These are phyloP conservation scores for Candida pseudoglaebosa DNA, from an alignment of 805 yeast species.

Conservation along the genomic window DNA sequence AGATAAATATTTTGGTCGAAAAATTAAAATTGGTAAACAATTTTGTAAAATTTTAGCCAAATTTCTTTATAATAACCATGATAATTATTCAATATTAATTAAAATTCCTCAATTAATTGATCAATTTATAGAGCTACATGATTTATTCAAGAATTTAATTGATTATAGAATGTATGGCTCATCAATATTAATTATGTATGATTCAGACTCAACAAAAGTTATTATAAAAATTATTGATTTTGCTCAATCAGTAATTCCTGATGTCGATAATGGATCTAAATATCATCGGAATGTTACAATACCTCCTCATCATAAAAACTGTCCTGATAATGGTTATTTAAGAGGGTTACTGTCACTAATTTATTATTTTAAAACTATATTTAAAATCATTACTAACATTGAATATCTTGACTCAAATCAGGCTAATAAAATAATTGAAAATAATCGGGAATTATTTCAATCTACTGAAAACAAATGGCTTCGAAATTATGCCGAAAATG, in stretches of 20 bases:
- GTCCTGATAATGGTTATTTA: slow-evolving; percentile 78
- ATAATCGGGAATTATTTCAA: slow-evolving; percentile 7
- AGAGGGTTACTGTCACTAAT: slow-evolving; percentile 75
- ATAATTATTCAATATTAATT: slow-evolving; percentile 51
- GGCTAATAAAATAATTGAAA: background rate
- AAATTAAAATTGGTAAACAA: slow-evolving; percentile 64
- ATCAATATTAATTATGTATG: slow-evolving; percentile 83
- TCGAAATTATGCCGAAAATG: slow-evolving; percentile 17
- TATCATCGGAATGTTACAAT: slow-evolving; percentile 31
- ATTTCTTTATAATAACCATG: slow-evolving; percentile 74
- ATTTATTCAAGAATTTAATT: slow-evolving; percentile 49
- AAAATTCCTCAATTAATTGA: slow-evolving; percentile 66
- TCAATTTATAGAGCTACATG: slow-evolving; percentile 55
- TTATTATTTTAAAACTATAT: slow-evolving; percentile 61
- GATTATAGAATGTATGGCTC: slow-evolving; percentile 93
- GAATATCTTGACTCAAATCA: background rate
- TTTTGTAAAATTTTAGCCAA: slow-evolving; percentile 72
- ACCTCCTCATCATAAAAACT: slow-evolving; percentile 65
- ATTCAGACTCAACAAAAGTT: slow-evolving; percentile 53
- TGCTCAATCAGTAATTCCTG: slow-evolving; percentile 84
- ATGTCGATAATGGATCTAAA: slow-evolving; percentile 30
- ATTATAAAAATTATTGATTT: slow-evolving; percentile 74
- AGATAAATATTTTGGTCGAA: slow-evolving; percentile 92
- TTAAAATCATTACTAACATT: slow-evolving; percentile 31
- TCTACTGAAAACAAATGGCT: slow-evolving; percentile 15